Percentiles rank a stretch among this genome's conserved stretches.
These are phyloP conservation scores for Phytophthora sp. DNA, from an alignment of 352 stramenopile species.

Conservation along the genomic window DNA sequence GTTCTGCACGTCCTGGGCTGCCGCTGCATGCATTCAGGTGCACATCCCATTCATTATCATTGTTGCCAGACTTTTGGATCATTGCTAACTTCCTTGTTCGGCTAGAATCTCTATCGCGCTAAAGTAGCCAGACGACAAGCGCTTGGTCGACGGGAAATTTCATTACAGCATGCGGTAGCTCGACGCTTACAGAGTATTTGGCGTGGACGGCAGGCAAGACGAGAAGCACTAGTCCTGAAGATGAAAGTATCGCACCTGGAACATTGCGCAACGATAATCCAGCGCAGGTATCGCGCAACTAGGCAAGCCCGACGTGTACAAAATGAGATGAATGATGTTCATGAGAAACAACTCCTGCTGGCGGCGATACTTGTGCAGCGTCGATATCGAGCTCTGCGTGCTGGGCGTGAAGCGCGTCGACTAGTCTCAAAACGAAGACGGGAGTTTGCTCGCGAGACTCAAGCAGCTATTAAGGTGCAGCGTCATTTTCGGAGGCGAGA, in stretches of 20 bases:
- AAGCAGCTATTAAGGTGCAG: constrained; percentile 59
- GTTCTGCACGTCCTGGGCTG: constrained; percentile 55
- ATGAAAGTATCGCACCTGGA: constrained; percentile 54
- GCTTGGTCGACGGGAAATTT: constrained; percentile 40
- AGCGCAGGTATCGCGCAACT: constrained; percentile 65
- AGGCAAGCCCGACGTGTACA: constrained; percentile 34
- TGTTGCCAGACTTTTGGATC: too few relatives aligned
- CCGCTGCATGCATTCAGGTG: constrained; percentile 68
- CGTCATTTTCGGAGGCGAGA: constrained; percentile 53
- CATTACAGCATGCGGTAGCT: constrained; percentile 46
- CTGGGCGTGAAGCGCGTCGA: constrained; percentile 41
- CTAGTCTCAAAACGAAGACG: constrained; percentile 43
- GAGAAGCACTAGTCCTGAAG: constrained; percentile 51
- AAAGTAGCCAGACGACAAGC: constrained; percentile 44
- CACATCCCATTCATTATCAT: background rate
- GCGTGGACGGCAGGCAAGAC: constrained; percentile 55
- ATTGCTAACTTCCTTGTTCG: background rate
- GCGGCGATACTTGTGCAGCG: constrained; percentile 60
- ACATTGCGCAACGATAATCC: constrained; percentile 65
- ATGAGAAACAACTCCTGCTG: constrained; percentile 54
- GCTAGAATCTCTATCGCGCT: constrained; percentile 66
- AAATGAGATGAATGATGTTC: constrained; percentile 41
- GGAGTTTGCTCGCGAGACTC: constrained; percentile 40
- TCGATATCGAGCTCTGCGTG: constrained; percentile 60
- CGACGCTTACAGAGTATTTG: constrained; percentile 71